These are phyloP conservation scores for Penicillium oxalicum DNA, from an alignment of 2,329 filamentous ascomycete genomes.

Conservation along the genomic window DNA sequence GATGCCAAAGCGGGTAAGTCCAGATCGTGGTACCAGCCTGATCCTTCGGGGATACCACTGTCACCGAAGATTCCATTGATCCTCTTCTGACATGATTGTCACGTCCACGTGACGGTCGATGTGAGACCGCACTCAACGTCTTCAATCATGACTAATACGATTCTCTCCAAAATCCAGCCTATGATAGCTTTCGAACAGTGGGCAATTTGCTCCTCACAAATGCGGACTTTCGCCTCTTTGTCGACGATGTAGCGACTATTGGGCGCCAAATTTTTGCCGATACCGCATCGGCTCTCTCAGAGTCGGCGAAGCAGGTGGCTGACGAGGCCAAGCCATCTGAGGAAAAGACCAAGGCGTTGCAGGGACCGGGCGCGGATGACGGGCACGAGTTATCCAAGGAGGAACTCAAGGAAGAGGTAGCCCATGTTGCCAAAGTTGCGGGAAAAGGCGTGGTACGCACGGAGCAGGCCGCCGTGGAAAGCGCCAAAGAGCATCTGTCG, in stretches of 20 bases:
- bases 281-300: conserved; percentile 71
- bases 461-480: conserved; percentile 57
- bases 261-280: conserved; percentile 81
- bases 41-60: too few species aligned
- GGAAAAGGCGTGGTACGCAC: conserved; percentile 35
- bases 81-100: too few species aligned
- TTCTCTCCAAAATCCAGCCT: conserved; percentile 47
- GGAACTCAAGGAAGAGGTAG: conserved; percentile 56
- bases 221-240: conserved; percentile 78
- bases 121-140: too few species aligned
- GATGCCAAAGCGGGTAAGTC: conserved; percentile 62
- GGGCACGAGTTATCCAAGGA: conserved; percentile 51
- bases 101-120: too few species aligned
- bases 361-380: conserved; percentile 40
- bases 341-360: conserved; percentile 52
- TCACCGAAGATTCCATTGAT: too few species aligned
- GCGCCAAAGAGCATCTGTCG: conserved; percentile 65
- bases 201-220: conserved; percentile 82
- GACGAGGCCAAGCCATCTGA: conserved; percentile 65
- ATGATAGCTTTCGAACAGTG: conserved; percentile 75
- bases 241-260: conserved; percentile 72
- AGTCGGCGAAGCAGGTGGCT: conserved; percentile 67
- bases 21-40: too few species aligned
- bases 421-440: conserved; percentile 46
- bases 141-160: neutral